phyloP scores from a whole-genome alignment of 1,139 yeast genomes.

The Protomyces inundatus region DNA sequence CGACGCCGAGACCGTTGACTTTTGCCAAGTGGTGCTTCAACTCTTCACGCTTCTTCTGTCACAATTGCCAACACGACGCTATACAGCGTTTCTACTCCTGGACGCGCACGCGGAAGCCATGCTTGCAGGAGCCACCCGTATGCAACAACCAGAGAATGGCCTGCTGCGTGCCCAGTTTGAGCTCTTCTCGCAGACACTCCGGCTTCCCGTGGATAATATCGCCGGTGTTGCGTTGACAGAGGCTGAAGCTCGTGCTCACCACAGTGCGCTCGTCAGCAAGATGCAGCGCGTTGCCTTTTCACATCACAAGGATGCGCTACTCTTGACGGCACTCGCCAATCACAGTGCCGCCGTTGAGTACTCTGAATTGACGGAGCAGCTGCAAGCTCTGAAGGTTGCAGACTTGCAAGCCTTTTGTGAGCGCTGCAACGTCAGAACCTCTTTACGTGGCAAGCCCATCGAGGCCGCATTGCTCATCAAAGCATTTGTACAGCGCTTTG shows the following conservation, averaged over 20 bases:
- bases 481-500: neutral
- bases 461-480: neutral
- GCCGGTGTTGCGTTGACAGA: slow-evolving; percentile 39
- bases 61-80: slow-evolving; percentile 20
- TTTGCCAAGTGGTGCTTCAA: neutral
- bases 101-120: slow-evolving; percentile 1
- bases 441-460: neutral
- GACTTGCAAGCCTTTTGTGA: slow-evolving; percentile 32
- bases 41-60: neutral
- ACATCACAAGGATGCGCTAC: slow-evolving; percentile 34
- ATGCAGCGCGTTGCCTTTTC: slow-evolving; percentile 35
- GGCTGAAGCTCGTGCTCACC: slow-evolving; percentile 31
- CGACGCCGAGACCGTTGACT: slow-evolving; percentile 10
- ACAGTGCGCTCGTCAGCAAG: slow-evolving; percentile 31
- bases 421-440: neutral
- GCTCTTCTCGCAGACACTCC: neutral
- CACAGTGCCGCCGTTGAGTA: slow-evolving; percentile 36
- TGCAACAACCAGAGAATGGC: neutral
- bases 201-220: slow-evolving; percentile 41
- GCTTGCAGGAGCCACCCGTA: neutral
- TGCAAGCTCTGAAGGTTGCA: slow-evolving; percentile 32
- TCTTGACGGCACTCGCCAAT: slow-evolving; percentile 37
- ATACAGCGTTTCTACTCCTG: neutral
- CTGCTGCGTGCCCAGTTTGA: neutral
- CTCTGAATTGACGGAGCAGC: slow-evolving; percentile 35